phyloP scores from a whole-genome alignment of 352 stramenopile species.

The Phytophthora ramorum region DNA sequence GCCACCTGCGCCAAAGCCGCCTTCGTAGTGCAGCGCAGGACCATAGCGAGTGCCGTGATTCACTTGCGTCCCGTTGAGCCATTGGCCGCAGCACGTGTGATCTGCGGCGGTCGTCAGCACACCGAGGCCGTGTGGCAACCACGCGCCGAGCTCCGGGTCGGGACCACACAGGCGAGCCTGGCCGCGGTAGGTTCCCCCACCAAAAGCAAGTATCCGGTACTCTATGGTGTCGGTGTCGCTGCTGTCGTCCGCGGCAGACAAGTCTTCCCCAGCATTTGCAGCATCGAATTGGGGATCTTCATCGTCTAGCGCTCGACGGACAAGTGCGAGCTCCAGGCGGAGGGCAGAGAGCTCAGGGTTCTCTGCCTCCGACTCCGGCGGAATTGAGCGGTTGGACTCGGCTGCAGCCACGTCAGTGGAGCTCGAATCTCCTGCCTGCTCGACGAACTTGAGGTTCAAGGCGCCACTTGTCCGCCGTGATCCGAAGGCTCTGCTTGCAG shows the following conservation, averaged over 20 bases:
- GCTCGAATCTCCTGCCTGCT: slow-evolving; percentile 13
- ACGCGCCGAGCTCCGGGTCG: slow-evolving; percentile 1
- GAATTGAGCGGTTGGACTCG: slow-evolving; percentile 1
- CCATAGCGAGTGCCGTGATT: slow-evolving; percentile 41
- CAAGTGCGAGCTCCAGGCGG: slow-evolving; percentile 19
- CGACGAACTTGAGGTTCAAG: slow-evolving; percentile 18
- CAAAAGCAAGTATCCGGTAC: slow-evolving; percentile 21
- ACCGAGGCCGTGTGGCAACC: slow-evolving; percentile 50
- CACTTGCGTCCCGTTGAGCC: slow-evolving; percentile 45
- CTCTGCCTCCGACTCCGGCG: not conserved
- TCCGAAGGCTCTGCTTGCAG: slow-evolving; percentile 12
- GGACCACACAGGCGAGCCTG: slow-evolving; percentile 17
- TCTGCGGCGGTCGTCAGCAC: slow-evolving; percentile 43
- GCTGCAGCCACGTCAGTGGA: not conserved
- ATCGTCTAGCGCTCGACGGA: slow-evolving; percentile 15
- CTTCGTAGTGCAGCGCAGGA: slow-evolving; percentile 12
- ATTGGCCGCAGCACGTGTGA: slow-evolving; percentile 45
- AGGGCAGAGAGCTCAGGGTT: slow-evolving; percentile 14
- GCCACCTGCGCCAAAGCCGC: not conserved
- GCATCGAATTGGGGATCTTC: slow-evolving; percentile 1
- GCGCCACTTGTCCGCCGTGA: slow-evolving; percentile 3
- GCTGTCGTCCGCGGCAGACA: not conserved
- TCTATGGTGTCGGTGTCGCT: slow-evolving; percentile 7
- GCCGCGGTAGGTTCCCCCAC: slow-evolving; percentile 24
- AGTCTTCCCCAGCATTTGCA: not conserved